A percentile compares a stretch with the other conserved stretches of the same genome.
Evolutionary conservation across 2,329 filamentous ascomycete genomes (phyloP).

Genomic region (Pyrenochaeta sp.): DNA sequence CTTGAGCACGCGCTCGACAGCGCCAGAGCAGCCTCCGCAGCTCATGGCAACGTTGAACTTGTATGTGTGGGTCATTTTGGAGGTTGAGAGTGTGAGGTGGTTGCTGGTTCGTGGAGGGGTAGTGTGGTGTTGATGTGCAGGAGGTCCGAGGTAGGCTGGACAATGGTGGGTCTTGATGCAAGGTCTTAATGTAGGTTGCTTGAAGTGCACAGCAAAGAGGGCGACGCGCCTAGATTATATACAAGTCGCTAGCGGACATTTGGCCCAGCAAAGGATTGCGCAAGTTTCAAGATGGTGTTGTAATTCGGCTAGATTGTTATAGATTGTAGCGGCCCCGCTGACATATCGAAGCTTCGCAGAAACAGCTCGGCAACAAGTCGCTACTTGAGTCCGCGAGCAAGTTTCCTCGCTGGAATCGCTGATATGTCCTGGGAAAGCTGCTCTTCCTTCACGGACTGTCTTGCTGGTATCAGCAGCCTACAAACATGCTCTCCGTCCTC

Average conservation of each 20-base stretch:
- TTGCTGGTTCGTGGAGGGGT: slow-evolving; percentile 5
- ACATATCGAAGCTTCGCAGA: slow-evolving; percentile 31
- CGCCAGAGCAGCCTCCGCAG: slow-evolving; percentile 95
- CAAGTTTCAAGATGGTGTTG: slow-evolving; percentile 45
- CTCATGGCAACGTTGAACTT: slow-evolving; percentile 94
- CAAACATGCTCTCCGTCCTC: too few relatives aligned
- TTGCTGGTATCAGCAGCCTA: too few relatives aligned
- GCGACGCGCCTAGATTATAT: slow-evolving; percentile 20
- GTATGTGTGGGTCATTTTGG: slow-evolving; percentile 81
- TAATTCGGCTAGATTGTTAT: slow-evolving; percentile 41
- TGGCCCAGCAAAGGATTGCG: slow-evolving; percentile 29
- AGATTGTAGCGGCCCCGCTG: slow-evolving; percentile 39
- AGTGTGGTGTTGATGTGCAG: slow-evolving; percentile 1
- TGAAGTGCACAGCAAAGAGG: slow-evolving; percentile 5
- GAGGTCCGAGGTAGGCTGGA: too few relatives aligned
- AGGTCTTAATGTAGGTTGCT: neutral
- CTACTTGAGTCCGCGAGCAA: too few relatives aligned
- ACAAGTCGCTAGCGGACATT: slow-evolving; percentile 10
- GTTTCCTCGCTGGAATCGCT: too few relatives aligned
- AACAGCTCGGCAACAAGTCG: slow-evolving; percentile 21
- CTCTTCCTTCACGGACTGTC: too few relatives aligned
- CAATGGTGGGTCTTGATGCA: slow-evolving; percentile 3
- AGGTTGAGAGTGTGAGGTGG: slow-evolving; percentile 8
- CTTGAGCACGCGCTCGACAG: slow-evolving; percentile 88
- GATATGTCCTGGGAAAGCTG: too few relatives aligned